phyloP scores from a whole-genome alignment of 441 rosid genomes.

The Adansonia grandidieri region DNA sequence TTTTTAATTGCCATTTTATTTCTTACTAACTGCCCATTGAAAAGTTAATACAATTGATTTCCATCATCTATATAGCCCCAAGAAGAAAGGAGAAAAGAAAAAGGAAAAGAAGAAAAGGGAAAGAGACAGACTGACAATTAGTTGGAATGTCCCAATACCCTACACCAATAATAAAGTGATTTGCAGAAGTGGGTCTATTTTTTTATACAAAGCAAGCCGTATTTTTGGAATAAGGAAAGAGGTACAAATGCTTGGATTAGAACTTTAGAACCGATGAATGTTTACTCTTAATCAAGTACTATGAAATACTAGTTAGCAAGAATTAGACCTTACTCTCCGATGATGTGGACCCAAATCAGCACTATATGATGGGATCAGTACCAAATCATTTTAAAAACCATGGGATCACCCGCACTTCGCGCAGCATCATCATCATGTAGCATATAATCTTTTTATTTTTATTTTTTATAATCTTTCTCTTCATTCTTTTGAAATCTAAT shows the following conservation, averaged over 20 bases:
- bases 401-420: constrained; percentile 27
- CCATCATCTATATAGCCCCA: constrained; percentile 9
- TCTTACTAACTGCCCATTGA: neutral
- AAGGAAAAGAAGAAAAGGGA: constrained; percentile 4
- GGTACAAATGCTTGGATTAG: neutral
- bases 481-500: neutral
- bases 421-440: constrained; percentile 23
- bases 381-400: constrained; percentile 10
- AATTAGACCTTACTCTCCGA: constrained; percentile 15
- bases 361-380: neutral
- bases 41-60: neutral
- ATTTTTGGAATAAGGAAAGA: neutral
- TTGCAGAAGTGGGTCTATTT: constrained; percentile 8
- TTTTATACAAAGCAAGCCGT: neutral
- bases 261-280: neutral
- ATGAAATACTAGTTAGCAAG: neutral
- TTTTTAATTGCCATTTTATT: neutral
- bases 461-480: neutral
- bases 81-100: neutral
- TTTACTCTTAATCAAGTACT: neutral
- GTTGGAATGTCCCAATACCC: constrained; percentile 29
- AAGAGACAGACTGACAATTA: constrained; percentile 24
- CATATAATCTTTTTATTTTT: neutral
- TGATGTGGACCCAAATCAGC: constrained; percentile 27
- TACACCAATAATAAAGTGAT: constrained; percentile 3